Evolutionary conservation across 2,329 filamentous ascomycete species (phyloP), one percentile per base, ranked within the genome.

Genomic region (Hortaea sp.): DNA sequence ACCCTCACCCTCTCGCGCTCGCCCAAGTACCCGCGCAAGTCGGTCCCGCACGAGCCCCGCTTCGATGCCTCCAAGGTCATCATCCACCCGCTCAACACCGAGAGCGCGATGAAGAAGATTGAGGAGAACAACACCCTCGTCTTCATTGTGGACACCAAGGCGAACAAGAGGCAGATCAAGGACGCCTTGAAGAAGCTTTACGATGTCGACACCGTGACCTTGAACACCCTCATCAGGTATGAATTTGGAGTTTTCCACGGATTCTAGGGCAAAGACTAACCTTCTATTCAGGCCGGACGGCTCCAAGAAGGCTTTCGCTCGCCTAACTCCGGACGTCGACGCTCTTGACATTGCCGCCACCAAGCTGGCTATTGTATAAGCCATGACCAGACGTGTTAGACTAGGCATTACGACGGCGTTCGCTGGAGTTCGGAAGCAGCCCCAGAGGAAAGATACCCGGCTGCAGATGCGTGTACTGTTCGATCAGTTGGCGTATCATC

Each of bases 41-140:
- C 88, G 60, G 81, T 98, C 69, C 83, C 86, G 65, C 84, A 90
- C 71, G 79, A 81, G 69, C 84, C 89, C 63, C 85, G 88, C 64
- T 86, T 98, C 66, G 92, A 98, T 76, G 86, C 90, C 76, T 86
- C 89, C 81, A 95, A 94, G 83, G 79, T 97, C 71, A 85, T 98
- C 72, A 78, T 97, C 68, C 88, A 95, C 82, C 92, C 92, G 60
- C 81, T 98, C 69, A 98, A 98, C 84, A 98, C 92, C 52, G 92
- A 98, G 85, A 92, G 85, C 68, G 92, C 94, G 67, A 97, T 98
- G 90, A 98, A 98, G 88, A 95, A 95, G 85, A 95, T 98, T 64
- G 92, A 98, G 81, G 92, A 98, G 85, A 89, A 98, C 83, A 98
- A 98, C 82, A 98, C 92, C 61, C 82, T 98, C 44, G 64, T 67